Evolutionary conservation across 441 rosid genomes (phyloP), one percentile per base, ranked within the genome.

Genomic region (Gossypium schwendimanii): DNA sequence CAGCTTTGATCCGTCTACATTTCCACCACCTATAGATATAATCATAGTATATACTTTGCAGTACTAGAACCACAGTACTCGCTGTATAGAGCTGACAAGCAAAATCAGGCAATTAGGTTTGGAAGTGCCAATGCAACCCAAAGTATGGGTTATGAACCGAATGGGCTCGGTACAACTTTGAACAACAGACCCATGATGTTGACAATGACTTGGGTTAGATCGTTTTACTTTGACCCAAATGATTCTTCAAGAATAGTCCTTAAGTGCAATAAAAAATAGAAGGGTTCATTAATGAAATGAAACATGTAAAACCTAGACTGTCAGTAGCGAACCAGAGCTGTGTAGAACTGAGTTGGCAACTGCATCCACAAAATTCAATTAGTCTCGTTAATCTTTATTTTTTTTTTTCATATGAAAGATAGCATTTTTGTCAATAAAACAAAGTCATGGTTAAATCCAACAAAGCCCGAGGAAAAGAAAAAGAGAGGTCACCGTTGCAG

Each of bases 311-410:
- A 26, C 44, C 63, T 41, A 15, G 70, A 58, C 17, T 58, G 77
- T 50, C 12, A 6, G 53, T 45, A n/a, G 17, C 12, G 36, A 85
- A 93, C 97, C 83, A 91, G 78, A 52, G 98, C 98, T 11, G 98
- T 88, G 89, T 89, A 93, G 77, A 71, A 78, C 80, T 93, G 98
- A 71, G 98, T 93, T 45, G 97, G 98, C 80, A 93, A 70, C 98
- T 93, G 94, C 92, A 84, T 63, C 77, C 71, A 74, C 8, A 41
- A 45, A 53, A 68, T 21, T 12, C 2, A 47, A 47, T 12, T 15
- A 47, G 10, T 36, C 9, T 36, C 10, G 9, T 36, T 36, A 36
- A 36, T 36, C 41, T 36, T 7, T 5, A 5, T 36, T 36, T 36
- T 28, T 3, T 26, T 6, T 36, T 6, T 36, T 36, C 41, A 36